Base-by-base conservation (phyloP, 2,329 filamentous ascomycete species). In the Colletotrichum camelliae region DNA sequence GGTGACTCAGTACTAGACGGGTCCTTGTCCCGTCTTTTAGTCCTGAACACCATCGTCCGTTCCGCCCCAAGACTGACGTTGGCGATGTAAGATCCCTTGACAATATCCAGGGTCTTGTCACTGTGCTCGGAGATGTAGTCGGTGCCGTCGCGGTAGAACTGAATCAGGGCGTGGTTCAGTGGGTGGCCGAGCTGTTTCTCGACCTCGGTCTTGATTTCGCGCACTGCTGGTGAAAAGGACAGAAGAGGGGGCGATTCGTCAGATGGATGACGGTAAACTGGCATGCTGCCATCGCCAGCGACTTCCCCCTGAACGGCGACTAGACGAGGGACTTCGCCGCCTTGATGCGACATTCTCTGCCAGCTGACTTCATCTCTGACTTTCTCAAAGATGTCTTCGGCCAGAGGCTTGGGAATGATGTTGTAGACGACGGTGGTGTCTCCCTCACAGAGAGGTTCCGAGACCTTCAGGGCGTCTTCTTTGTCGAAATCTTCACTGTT, bases 101-200 rank as follows among this genome's bases (percentile, higher is more conserved):
- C 93, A 72, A 99, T 97, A 82, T 99, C 97, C 29, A 99, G 88
- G 0, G 96, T 98, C 86, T 99, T 99, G 83, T 99, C 97, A 52
- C 95, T 97, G 82, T 99, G 97, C 82, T 99, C 97, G 1, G 95
- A 97, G 77, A 99, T 99, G 82, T 95, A 95, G 84, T 99, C 97
- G 64, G 91, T 92, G 4, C 96, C 95, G 79, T 91, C 90, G n/a
- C 97, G 94, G 81, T 99, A 99, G 74, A 96, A 91, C 81, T 99
- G 97, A 61, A 99, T 97, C 64, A 99, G 87, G 1, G 93, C 96
- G 82, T 99, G 97, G 81, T 99, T 99, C 57, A 99, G 85, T 1
- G 91, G 87, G 80, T 98, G 97, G 0, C 94, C 94, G 2, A 98
- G 89, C 18, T 91, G 87, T 72, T 90, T 88, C 83, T 98, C 95